phyloP scores from a whole-genome alignment of 768 basidiomycete genomes.

The Hygrocybe punicea region DNA sequence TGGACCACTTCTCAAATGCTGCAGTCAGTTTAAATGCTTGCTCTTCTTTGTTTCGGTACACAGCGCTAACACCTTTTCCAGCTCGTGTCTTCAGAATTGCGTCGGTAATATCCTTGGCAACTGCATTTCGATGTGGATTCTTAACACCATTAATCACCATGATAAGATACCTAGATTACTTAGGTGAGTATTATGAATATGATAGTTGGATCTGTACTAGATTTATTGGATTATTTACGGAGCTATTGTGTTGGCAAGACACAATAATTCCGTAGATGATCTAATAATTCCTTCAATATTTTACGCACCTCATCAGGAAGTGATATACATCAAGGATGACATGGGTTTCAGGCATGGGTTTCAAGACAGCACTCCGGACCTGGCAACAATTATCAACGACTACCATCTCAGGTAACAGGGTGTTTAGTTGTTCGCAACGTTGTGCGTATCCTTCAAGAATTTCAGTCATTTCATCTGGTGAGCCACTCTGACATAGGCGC shows the following conservation, averaged over 20 bases:
- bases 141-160: neutral
- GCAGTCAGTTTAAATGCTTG: neutral
- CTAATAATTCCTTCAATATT: neutral
- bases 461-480: constrained; percentile 5
- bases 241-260: neutral
- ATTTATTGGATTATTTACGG: neutral
- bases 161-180: neutral
- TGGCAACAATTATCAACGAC: constrained; percentile 14
- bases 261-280: neutral
- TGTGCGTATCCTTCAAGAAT: constrained; percentile 6
- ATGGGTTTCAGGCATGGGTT: neutral
- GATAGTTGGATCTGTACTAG: too few relatives aligned
- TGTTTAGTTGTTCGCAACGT: constrained; percentile 1
- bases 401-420: constrained; percentile 2
- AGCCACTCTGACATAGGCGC: constrained; percentile 10
- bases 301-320: constrained; percentile 14
- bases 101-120: neutral
- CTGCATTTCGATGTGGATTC: neutral
- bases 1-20: neutral
- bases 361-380: neutral
- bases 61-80: neutral
- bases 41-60: neutral
- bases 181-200: neutral
- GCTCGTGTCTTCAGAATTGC: constrained; percentile 1
- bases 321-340: constrained; percentile 9